These are phyloP conservation scores for Aspergillus homomorphus DNA, from an alignment of 495 filamentous ascomycete genomes.

Conservation along the genomic window DNA sequence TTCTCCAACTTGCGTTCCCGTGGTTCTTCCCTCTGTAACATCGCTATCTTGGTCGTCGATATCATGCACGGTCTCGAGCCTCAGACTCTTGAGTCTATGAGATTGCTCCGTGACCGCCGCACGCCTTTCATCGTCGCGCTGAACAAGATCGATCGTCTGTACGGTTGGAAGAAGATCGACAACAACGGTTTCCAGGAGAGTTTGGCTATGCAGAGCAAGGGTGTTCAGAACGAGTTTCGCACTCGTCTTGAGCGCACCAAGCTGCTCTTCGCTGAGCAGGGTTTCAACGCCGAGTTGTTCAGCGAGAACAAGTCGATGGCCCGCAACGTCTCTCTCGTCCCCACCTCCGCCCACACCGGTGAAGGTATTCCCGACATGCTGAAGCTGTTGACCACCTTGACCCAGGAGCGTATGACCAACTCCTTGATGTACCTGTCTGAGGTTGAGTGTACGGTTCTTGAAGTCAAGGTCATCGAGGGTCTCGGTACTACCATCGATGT, in stretches of 20 bases:
- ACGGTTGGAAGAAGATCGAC: slow-evolving; percentile 94
- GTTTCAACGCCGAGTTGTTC: slow-evolving; percentile 95
- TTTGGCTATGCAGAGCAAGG: slow-evolving; percentile 84
- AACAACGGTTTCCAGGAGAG: slow-evolving; percentile 98
- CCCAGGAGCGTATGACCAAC: slow-evolving; percentile 97
- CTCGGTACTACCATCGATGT: slow-evolving; percentile 99
- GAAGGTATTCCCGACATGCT: slow-evolving; percentile 99
- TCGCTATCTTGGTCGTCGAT: slow-evolving; percentile 98
- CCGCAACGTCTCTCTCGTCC: slow-evolving; percentile 87
- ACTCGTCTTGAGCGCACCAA: slow-evolving; percentile 89
- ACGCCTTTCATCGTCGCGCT: slow-evolving; percentile 98
- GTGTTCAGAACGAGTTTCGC: slow-evolving; percentile 91
- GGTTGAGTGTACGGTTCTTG: slow-evolving; percentile 95
- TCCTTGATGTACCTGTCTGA: slow-evolving; percentile 97
- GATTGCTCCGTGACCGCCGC: slow-evolving; percentile 83
- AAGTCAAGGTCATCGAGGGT: slow-evolving; percentile 98
- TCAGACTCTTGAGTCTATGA: slow-evolving; percentile 97
- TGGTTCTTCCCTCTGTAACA: slow-evolving; percentile 97
- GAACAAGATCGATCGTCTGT: slow-evolving; percentile 99
- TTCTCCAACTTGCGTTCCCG: slow-evolving; percentile 97
- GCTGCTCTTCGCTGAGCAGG: slow-evolving; percentile 89
- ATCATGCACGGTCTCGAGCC: slow-evolving; percentile 99
- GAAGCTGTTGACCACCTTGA: slow-evolving; percentile 86
- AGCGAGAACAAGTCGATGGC: slow-evolving; percentile 98
- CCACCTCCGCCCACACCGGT: slow-evolving; percentile 94